Evolutionary conservation across 257 asterid species (phyloP), one percentile per base, ranked within the genome.

Genomic region (Capsicum rhomboideum): DNA sequence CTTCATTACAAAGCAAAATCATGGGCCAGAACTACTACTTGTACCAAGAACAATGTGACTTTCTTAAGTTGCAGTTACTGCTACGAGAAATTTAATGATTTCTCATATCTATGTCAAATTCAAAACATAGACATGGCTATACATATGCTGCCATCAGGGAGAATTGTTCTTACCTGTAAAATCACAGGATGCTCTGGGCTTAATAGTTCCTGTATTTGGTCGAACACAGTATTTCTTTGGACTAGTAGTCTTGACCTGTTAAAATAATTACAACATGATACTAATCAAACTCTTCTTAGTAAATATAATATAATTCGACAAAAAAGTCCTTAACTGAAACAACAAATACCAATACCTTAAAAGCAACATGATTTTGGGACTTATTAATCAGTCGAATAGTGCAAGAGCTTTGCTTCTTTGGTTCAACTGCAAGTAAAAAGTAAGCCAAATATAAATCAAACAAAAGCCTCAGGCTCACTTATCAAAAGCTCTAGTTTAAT

Each of bases 201-300:
- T 61, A 42, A 91, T 83, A 82, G 88, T 21, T 72, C 93, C 93
- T 1, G 82, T 83, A 85, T 91, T 89, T 44, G 93, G 93, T 31
- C 90, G 82, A 44, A 91, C 93, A 52, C 89, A 89, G 34, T 89
- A 91, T 82, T 89, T 89, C 84, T 85, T 91, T 18, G 93, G 92
- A 85, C 87, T 89, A 37, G 93, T 91, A 13, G 93, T 91, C 87
- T 91, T 91, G 71, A 91, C 91, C 93, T 91, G 91, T 31, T 26
- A 79, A 84, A 84, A 63, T 20, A 66, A 42, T 28, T 82, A 40
- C 59, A 64, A 46, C 42, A 77, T 16, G 61, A 75, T 49, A 20
- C 63, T 16, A 28, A 44, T 79, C 67, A 80, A 49, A 11, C 63
- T 50, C 77, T n/a, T 72, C 29, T 17, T 34, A 52, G 53, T 13